Base-by-base conservation (phyloP, 805 yeast species). In the Candida montana region DNA sequence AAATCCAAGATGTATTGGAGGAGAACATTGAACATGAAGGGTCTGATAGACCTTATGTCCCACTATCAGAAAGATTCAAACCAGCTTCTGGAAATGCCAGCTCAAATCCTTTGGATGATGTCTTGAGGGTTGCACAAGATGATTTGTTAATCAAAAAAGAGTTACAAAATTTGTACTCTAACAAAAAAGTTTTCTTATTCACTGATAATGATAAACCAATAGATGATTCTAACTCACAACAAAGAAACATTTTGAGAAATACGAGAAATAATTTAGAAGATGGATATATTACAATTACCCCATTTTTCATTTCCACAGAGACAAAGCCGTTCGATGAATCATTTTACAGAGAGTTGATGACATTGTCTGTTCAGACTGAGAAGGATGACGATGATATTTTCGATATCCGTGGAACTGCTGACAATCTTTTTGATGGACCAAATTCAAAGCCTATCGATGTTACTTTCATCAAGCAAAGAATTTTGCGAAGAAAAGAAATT, bases 131-230 rank as follows among this genome's bases (percentile, higher is more conserved):
- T 18, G 61, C 81, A 8, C 72, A 77, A 40, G 81, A 77, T 40
- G 81, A 79, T 44, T 79, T 83, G 46, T 54, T 64, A 13, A 57
- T 65, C 29, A 58, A 61, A 5, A 65, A 65, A 15, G 58, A 58
- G 12, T 63, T 54, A 28, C 74, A 71, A 31, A 66, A 63, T 39
- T 55, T 58, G 19, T 81, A 71, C 57, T 75, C 76, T 37, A 71
- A 70, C 33, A 76, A 74, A 49, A 79, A 83, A 51, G 62, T 86
- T 3, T 73, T 87, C 48, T 63, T 88, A 55, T 76, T 89, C 53
- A 86, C 96, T 0, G 83, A 81, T 55, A 79, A 82, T 56, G 93
- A 83, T 50, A 62, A 61, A 35, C 97, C 96, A 0, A 72, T 64
- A 47, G 67, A 68, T 40, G 64, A 65, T 7, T 52, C 64, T 7